Base-by-base conservation (phyloP, 1,284 basidiomycete genomes). In the Mycosarcoma maydis region DNA sequence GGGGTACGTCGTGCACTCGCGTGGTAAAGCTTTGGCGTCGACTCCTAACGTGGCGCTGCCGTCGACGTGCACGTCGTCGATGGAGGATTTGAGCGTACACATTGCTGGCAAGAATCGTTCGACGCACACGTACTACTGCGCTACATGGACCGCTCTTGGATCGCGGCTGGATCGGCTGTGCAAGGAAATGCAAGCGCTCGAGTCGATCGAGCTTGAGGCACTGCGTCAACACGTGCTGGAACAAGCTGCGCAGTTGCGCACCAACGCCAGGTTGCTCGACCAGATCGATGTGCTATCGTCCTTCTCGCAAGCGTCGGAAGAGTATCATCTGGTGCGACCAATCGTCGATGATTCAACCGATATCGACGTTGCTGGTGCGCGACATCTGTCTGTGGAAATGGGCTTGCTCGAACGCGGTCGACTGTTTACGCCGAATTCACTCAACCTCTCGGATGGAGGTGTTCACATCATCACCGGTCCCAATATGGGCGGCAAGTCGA, bases 401-500 rank as follows among this genome's bases (percentile, higher is more conserved):
- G 93, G 93, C 2, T 86, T 98, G 2, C 84, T 93, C 34, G 86
- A 86, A 0, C 85, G 87, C 6, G 65, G 69, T 6, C 52, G 71
- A 0, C 29, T 68, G 6, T 73, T 72, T 37, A 64, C 62, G 1
- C 88, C 92, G 0, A 98, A 98, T 82, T 89, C 90, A 3, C 86
- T 93, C 16, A 19, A 32, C 1, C 48, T 68, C n/a, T n/a, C n/a
- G 1, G 30, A 26, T 0, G 6, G 7, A 13, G 32, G 34, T 2
- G 77, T 97, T 4, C 85, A 89, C 57, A 80, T 96, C 44, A 90
- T 98, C 71, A 98, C 94, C 1, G 95, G 95, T 0, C 95, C 95
- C 0, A 98, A 98, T 78, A 97, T 97, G 92, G 92, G 37, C 87
- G 92, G 75, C 44, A 98, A 99, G 83, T 94, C 92, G 1, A 98